Percentiles rank a stretch among this genome's conserved stretches.
Conservation (phyloP, 495 filamentous ascomycete genomes). For the Trichoderma reesei region DNA sequence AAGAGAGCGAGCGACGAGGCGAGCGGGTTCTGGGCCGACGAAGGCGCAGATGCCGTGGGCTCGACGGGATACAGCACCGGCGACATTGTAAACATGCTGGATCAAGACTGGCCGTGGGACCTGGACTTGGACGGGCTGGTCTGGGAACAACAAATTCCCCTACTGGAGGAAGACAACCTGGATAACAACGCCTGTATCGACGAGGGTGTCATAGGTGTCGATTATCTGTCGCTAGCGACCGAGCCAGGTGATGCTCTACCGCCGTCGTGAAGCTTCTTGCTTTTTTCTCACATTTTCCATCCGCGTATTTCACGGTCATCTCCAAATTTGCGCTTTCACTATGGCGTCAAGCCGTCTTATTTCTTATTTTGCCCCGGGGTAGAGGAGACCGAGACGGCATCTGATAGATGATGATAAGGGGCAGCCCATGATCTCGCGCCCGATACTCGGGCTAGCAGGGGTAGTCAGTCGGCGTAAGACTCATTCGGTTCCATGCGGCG, state of each 20-base stretch:
- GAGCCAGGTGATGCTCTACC: background rate
- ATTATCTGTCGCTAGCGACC: slow-evolving; percentile 14
- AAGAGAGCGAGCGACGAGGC: slow-evolving; percentile 25
- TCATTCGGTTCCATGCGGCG: background rate
- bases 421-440: background rate
- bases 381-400: too few relatives aligned
- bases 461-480: background rate
- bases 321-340: too few relatives aligned
- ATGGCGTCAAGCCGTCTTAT: too few relatives aligned
- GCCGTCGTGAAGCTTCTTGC: background rate
- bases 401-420: too few relatives aligned
- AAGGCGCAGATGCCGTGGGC: slow-evolving; percentile 20
- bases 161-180: slow-evolving; percentile 14
- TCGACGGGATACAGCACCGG: slow-evolving; percentile 42
- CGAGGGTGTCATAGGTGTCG: slow-evolving; percentile 22
- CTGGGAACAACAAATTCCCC: slow-evolving; percentile 27
- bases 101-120: slow-evolving; percentile 47
- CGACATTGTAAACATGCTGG: slow-evolving; percentile 43
- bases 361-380: too few relatives aligned
- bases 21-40: background rate
- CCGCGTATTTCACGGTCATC: too few relatives aligned
- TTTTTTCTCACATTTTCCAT: too few relatives aligned
- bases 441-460: background rate
- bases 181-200: slow-evolving; percentile 16
- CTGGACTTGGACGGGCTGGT: slow-evolving; percentile 38